Base-by-base conservation (phyloP, 176 grass and related monocot genomes). In the Oryza coarctata region DNA sequence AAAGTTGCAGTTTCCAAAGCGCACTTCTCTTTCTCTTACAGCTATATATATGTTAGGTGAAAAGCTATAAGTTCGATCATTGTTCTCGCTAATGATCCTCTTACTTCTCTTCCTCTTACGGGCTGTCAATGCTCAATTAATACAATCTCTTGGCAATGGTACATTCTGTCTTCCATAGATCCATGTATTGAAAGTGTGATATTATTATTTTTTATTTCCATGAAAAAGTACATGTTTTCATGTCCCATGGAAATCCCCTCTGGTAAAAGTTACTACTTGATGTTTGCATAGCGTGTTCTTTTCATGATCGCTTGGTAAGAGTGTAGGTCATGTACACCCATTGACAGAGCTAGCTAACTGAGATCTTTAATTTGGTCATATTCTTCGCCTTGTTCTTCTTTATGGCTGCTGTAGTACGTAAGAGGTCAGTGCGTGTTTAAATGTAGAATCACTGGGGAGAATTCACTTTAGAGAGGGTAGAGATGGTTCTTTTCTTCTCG, bases 251-350 rank as follows among this genome's bases (percentile, higher is more conserved):
- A 81, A 86, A 64, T 80, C 63, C 27, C 66, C 27, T 78, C 27
- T 71, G 74, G 69, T 86, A 61, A 39, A 60, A 60, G 55, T 60
- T 25, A 80, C 23, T 52, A 77, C 68, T 64, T 65, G 31, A 63
- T 89, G 39, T 47, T 57, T 72, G 31, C 82, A 70, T 63, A 73
- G 55, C 71, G 34, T 68, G 71, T 23, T 55, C 18, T 77, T 77
- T 85, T 44, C 66, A 89, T 86, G 69, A 89, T 92, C 84, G 86
- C 84, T 94, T 86, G 84, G 77, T 92, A 88, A 92, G 55, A 65
- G 85, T 83, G 84, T 68, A 83, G 70, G 76, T 18, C 78, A 77
- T 65, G 77, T 55, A 90, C 75, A 92, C 65, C 86, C 80, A 78
- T 78, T 91, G 76, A 81, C 83, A 91, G 83, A 77, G 75, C 40